phyloP scores from a whole-genome alignment of 805 yeast genomes.

The Saccharomycopsis sp. region DNA sequence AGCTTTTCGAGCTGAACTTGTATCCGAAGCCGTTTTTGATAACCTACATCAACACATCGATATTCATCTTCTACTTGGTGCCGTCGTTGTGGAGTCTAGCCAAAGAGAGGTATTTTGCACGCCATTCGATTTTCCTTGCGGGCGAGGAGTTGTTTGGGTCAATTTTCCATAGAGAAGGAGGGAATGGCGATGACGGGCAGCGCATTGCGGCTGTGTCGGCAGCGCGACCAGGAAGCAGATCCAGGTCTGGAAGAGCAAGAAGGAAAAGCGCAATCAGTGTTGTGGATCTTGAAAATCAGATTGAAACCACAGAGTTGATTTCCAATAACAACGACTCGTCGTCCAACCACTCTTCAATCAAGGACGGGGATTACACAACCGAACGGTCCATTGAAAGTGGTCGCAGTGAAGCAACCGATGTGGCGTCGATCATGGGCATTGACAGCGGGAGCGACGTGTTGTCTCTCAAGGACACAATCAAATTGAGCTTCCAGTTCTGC shows the following conservation, averaged over 20 bases:
- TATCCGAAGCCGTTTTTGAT: conserved; percentile 88
- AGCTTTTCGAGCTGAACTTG: conserved; percentile 54
- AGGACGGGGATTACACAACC: background rate
- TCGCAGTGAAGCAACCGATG: conserved; percentile 4
- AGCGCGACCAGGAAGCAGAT: background rate
- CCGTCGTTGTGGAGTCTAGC: conserved; percentile 37
- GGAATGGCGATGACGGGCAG: too few species aligned
- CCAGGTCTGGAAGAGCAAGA: background rate
- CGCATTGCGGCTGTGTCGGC: background rate
- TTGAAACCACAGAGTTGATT: conserved; percentile 14
- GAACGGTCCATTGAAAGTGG: conserved; percentile 4
- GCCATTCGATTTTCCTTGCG: background rate
- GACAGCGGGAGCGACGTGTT: conserved; percentile 31
- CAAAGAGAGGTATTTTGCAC: conserved; percentile 14
- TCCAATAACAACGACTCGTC: conserved; percentile 3
- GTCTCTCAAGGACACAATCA: conserved; percentile 54
- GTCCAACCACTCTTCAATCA: conserved; percentile 7
- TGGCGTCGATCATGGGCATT: too few species aligned
- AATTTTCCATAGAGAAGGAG: too few species aligned
- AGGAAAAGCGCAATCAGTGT: too few species aligned
- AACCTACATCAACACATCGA: conserved; percentile 83
- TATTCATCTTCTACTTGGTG: conserved; percentile 69
- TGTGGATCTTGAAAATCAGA: conserved; percentile 13
- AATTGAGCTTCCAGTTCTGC: conserved; percentile 72
- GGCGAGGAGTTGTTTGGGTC: too few species aligned